A percentile compares a stretch with the other conserved stretches of the same genome.
phyloP scores from a whole-genome alignment of 1,284 basidiomycete species.

The Hymenochaete sp. region DNA sequence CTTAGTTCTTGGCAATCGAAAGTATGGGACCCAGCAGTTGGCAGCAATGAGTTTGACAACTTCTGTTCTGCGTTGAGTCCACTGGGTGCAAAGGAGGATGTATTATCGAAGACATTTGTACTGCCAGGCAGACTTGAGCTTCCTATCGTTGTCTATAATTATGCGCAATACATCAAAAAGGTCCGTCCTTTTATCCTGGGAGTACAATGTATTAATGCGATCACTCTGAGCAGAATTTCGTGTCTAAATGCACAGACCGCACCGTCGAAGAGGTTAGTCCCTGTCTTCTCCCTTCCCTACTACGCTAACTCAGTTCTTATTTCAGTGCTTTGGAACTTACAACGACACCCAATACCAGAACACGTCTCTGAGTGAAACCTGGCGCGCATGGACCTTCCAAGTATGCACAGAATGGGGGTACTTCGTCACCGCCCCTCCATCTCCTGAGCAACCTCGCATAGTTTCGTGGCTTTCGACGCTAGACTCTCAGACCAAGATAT shows the following conservation, averaged over 20 bases:
- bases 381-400: constrained; percentile 89
- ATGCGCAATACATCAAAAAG: constrained; percentile 67
- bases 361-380: constrained; percentile 56
- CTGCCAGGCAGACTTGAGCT: constrained; percentile 38
- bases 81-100: constrained; percentile 31
- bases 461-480: constrained; percentile 69
- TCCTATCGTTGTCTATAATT: constrained; percentile 60
- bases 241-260: constrained; percentile 47
- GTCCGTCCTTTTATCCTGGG: constrained; percentile 29
- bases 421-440: constrained; percentile 66
- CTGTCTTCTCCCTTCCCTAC: constrained; percentile 5
- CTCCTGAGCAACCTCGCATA: constrained; percentile 54
- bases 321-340: constrained; percentile 79
- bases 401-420: constrained; percentile 94
- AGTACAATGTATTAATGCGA: background rate
- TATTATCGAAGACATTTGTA: constrained; percentile 29
- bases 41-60: constrained; percentile 53
- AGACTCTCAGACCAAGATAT: constrained; percentile 74
- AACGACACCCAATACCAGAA: constrained; percentile 60
- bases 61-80: constrained; percentile 62
- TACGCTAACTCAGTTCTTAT: background rate
- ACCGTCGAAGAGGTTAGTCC: constrained; percentile 52
- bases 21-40: constrained; percentile 71
- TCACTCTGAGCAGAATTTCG: constrained; percentile 40
- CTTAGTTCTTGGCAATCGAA: constrained; percentile 52